These are phyloP conservation scores for Microbotryum scabiosae DNA, from an alignment of 1,284 basidiomycete genomes.

Conservation along the genomic window DNA sequence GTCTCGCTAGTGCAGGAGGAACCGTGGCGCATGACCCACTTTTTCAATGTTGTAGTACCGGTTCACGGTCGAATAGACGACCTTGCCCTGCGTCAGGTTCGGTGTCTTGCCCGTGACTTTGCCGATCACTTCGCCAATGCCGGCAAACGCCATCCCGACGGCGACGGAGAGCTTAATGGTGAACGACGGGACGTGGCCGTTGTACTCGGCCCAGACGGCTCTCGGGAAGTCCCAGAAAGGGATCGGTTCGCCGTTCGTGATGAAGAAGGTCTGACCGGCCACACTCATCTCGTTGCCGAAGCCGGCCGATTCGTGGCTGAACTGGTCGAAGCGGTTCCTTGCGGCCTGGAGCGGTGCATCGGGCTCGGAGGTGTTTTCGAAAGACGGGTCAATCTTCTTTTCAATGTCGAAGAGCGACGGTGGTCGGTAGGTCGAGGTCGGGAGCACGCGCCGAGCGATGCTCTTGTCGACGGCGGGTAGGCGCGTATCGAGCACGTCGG, in stretches of 20 bases:
- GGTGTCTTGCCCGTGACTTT: conserved; percentile 67
- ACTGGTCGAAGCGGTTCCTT: conserved; percentile 47
- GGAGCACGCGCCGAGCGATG: conserved; percentile 27
- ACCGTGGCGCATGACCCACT: conserved; percentile 19
- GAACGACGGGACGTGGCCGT: conserved; percentile 54
- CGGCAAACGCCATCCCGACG: conserved; percentile 59
- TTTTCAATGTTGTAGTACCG: conserved; percentile 95
- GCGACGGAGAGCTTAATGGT: conserved; percentile 55
- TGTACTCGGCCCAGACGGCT: conserved; percentile 64
- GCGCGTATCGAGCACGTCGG: conserved; percentile 49
- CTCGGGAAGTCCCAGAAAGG: conserved; percentile 95
- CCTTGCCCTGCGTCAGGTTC: conserved; percentile 82
- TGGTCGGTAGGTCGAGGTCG: conserved; percentile 30
- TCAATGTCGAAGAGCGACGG: conserved; percentile 12
- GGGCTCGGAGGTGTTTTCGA: conserved; percentile 36
- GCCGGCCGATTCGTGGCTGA: conserved; percentile 39
- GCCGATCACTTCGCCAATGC: conserved; percentile 52
- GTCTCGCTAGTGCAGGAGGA: too few species aligned
- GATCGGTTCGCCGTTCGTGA: conserved; percentile 93
- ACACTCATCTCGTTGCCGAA: conserved; percentile 30
- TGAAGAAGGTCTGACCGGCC: conserved; percentile 91
- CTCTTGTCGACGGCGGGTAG: conserved; percentile 50
- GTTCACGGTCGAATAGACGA: conserved; percentile 47
- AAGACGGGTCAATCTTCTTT: conserved; percentile 48
- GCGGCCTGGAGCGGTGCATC: conserved; percentile 51